Percentiles rank a stretch among this genome's conserved stretches.
Conservation (phyloP, 2,329 filamentous ascomycete genomes). For the Didymella segeticola region DNA sequence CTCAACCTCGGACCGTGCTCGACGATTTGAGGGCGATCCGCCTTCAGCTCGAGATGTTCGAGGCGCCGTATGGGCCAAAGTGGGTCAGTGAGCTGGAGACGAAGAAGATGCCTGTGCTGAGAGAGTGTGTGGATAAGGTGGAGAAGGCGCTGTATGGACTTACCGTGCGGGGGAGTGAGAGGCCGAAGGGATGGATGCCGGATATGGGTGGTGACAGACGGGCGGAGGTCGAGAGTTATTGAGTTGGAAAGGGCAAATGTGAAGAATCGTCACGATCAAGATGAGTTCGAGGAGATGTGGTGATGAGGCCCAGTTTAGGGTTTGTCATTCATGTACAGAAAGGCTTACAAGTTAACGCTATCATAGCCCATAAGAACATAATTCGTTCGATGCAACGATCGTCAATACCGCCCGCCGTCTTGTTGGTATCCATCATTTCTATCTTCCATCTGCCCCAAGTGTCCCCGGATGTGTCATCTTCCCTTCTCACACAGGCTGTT, state of each 20-base stretch:
- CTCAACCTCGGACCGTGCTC: constrained; percentile 68
- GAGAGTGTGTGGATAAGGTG: constrained; percentile 89
- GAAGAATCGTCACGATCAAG: neutral
- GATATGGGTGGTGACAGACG: constrained; percentile 64
- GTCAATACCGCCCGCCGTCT: constrained; percentile 6
- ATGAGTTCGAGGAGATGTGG: neutral
- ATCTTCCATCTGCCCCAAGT: neutral
- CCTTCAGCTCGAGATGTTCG: constrained; percentile 75
- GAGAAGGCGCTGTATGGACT: constrained; percentile 89
- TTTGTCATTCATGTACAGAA: constrained; percentile 33
- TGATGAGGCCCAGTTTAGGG: constrained; percentile 1
- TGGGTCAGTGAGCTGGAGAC: constrained; percentile 67
- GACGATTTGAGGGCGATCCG: constrained; percentile 81
- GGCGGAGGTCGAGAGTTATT: constrained; percentile 52
- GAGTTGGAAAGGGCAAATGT: neutral
- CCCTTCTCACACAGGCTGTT: neutral
- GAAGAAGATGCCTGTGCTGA: constrained; percentile 87
- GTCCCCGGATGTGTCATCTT: neutral
- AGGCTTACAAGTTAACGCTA: constrained; percentile 38
- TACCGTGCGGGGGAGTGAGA: constrained; percentile 83
- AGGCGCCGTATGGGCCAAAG: constrained; percentile 61
- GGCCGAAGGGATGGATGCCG: constrained; percentile 90
- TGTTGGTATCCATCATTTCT: constrained; percentile 11
- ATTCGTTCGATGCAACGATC: constrained; percentile 21
- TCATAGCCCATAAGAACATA: constrained; percentile 42